Evolutionary conservation across 2,329 filamentous ascomycete species (phyloP), one percentile per base, ranked within the genome.

Genomic region (Phialemonium atrogriseum): DNA sequence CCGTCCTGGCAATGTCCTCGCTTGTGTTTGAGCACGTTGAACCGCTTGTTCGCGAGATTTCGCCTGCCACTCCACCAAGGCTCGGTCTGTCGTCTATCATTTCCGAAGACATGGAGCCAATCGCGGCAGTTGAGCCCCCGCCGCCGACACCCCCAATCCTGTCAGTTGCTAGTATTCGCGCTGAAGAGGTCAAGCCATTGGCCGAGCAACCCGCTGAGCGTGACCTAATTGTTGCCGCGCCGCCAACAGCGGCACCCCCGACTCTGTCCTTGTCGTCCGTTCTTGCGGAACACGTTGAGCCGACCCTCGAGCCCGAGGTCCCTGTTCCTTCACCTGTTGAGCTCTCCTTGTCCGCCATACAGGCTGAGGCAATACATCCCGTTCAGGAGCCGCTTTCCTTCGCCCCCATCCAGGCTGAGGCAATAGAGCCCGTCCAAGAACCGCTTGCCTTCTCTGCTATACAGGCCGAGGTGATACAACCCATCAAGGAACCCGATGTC

Each of bases 401-500:
- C 11, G 28, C 20, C 3, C 19, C 22, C 2, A 52, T 64, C 28
- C 33, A 51, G 13, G 39, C 54, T 4, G 46, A 63, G 39, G 47
- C 41, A 25, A 46, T 50, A 19, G 48, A 44, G 37, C 41, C 43
- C 34, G 8, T 42, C 23, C 14, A 24, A 27, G 27, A 34, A 32
- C 33, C 39, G 14, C 45, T 62, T 16, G 49, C 54, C 8, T 47
- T 64, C 24, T 62, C 64, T 14, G 44, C 46, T 5, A 59, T 72
- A 15, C 41, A 52, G 23, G 60, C 61, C 3, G 55, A 66, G 30
- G 53, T 64, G 38, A 63, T 61, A 2, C 52, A 59, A 11, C 70
- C 70, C 10, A 48, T 61, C 10, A 48, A 52, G 11, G 34, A 48
- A n/a, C 32, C 35, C 14, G 43, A 44, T 31, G 35, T 36, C n/a